Conservation (phyloP, 805 yeast species). For the Metschnikowia baotianmanensis region DNA sequence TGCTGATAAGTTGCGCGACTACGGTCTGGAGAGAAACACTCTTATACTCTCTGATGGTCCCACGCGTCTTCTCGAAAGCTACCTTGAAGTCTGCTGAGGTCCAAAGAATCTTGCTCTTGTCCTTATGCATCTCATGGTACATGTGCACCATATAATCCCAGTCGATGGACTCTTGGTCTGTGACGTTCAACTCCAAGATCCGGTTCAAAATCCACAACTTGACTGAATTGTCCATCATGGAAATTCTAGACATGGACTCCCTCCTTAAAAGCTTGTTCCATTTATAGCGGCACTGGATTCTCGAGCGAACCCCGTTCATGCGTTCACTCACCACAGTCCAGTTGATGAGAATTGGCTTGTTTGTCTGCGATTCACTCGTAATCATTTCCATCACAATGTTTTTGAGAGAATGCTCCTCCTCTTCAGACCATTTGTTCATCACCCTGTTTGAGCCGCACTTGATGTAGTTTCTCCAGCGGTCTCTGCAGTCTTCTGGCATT, state of each 20-base stretch:
- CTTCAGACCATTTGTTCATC: slow-evolving; percentile 73
- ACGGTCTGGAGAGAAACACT: slow-evolving; percentile 14
- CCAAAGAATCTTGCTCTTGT: slow-evolving; percentile 39
- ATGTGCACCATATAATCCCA: slow-evolving; percentile 35
- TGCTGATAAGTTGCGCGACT: slow-evolving; percentile 16
- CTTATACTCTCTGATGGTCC: slow-evolving; percentile 45
- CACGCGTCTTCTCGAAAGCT: slow-evolving; percentile 60
- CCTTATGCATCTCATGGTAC: slow-evolving; percentile 28
- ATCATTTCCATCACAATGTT: slow-evolving; percentile 52
- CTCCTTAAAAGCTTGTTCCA: slow-evolving; percentile 81
- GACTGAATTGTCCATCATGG: slow-evolving; percentile 33
- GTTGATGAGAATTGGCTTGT: slow-evolving; percentile 52
- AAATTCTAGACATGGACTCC: slow-evolving; percentile 38
- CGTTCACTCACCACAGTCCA: slow-evolving; percentile 91
- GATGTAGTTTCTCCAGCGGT: slow-evolving; percentile 92
- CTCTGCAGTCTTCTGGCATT: slow-evolving; percentile 98
- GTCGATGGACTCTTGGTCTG: slow-evolving; percentile 28
- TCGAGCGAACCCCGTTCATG: slow-evolving; percentile 84
- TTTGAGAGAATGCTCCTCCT: slow-evolving; percentile 65
- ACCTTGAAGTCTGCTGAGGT: slow-evolving; percentile 57
- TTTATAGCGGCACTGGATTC: slow-evolving; percentile 94
- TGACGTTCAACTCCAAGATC: slow-evolving; percentile 26
- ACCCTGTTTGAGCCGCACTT: slow-evolving; percentile 83
- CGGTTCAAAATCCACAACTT: slow-evolving; percentile 38
- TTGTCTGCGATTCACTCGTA: slow-evolving; percentile 20